Evolutionary conservation across 805 yeast genomes (phyloP), one percentile per base, ranked within the genome.

Genomic region (Metschnikowia colocasiae): DNA sequence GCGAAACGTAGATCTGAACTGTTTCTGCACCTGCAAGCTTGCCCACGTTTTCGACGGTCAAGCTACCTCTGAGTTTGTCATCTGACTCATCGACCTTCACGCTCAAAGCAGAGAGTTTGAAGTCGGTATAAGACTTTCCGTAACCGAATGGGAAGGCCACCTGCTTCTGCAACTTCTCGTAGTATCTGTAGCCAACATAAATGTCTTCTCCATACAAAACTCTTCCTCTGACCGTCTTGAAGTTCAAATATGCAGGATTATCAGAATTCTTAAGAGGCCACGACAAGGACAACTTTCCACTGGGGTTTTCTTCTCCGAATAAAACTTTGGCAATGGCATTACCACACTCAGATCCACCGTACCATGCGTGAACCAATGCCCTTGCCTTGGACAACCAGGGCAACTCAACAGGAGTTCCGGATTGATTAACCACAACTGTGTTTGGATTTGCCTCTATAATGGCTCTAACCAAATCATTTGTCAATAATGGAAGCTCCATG

Each of bases 131-230:
- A 1, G 87, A 81, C 51, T 81, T 69, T 40, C 87, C 87, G 55
- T 62, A 71, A 4, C 87, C 87, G 61, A 82, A 83, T 36, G 85
- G 82, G 68, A 74, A 82, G 41, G 75, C 66, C 4, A 78, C 80
- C 23, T 69, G 69, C 35, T 61, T 64, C 51, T 74, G 70, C 31
- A 67, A 59, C 61, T 76, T 76, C 56, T 82, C 86, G 61, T 79
- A 83, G 65, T 65, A 79, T 49, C 80, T 68, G 67, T 82, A 81
- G 18, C 87, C 87, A 44, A 82, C 78, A 59, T 71, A 82, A 39
- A 82, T 76, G 57, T 81, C 85, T 60, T 83, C 88, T 49, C 87
- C 85, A 55, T 82, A 83, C 46, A 76, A 56, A 27, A 75, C 79
- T 44, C 74, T 64, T 37, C 85, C 85, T 57, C 71, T 71, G 56